Base-by-base conservation (phyloP, 106 monocot species). In the Platanthera zijinensis region DNA sequence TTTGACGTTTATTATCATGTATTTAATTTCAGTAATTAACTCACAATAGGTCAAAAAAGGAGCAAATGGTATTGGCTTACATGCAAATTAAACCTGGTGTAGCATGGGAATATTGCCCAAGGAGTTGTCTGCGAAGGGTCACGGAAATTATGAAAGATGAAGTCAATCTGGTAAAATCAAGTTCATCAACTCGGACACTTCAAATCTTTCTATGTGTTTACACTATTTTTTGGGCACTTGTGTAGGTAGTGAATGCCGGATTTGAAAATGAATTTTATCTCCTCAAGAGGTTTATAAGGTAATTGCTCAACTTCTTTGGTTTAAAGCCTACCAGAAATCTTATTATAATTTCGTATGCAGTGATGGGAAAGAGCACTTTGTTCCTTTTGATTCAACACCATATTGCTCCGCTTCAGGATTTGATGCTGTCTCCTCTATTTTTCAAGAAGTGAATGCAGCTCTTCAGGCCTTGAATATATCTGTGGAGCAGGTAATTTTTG, bases 101-200 rank as follows among this genome's bases (percentile, higher is more conserved):
- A 88, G 75, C 92, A 46, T 99, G 99, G 99, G 99, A 99, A 78
- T 99, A 99, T 82, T 99, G 99, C 74, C 99, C 99, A 51, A 92
- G 99, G 77, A 88, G 81, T 75, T 52, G 84, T 61, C 89, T 94
- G 76, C 77, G 77, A 56, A 86, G 80, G 74, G 76, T 92, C 50
- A 70, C 88, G 59, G 84, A 88, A 78, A 79, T 88, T 52, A 75
- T 99, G 77, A 85, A 86, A 64, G 84, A 94, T 57, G 94, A 99
- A 86, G 94, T 90, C 77, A 85, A 90, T 76, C 52, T 99, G 89
- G 99, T 94, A 88, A 18, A 19, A 71, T 72, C 62, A 77, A 76
- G 25, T 73, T 17, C 48, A 5, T 72, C 32, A 76, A 22, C 10
- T 25, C 19, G n/a, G 32, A 47, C 61, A 21, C 57, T 57, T 64